phyloP scores from a whole-genome alignment of 2,329 filamentous ascomycete species.

The Penicillium sp. region DNA sequence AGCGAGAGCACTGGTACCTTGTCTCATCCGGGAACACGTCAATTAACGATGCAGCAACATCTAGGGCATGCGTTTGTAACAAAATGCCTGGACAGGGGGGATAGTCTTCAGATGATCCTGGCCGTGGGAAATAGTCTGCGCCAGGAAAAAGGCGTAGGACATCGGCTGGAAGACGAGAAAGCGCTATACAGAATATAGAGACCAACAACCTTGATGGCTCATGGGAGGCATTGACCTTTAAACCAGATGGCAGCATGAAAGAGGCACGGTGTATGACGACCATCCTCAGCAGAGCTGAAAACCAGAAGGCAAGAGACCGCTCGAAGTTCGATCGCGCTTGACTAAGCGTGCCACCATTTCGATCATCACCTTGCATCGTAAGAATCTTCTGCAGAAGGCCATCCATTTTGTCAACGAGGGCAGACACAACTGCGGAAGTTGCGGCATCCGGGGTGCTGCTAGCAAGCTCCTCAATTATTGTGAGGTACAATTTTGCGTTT shows the following conservation, averaged over 20 bases:
- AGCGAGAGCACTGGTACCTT: constrained; percentile 43
- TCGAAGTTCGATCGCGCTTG: constrained; percentile 28
- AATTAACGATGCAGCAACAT: constrained; percentile 46
- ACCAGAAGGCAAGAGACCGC: constrained; percentile 40
- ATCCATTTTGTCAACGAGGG: constrained; percentile 45
- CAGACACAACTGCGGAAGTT: constrained; percentile 29
- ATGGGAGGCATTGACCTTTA: constrained; percentile 27
- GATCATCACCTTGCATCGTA: constrained; percentile 27
- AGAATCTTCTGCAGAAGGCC: constrained; percentile 39
- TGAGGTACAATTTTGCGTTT: constrained; percentile 38
- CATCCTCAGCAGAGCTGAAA: constrained; percentile 43
- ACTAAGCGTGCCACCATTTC: constrained; percentile 8
- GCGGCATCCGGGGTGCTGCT: constrained; percentile 39
- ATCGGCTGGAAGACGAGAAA: constrained; percentile 38
- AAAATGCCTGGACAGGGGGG: constrained; percentile 34
- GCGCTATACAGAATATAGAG: constrained; percentile 42
- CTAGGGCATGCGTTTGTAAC: constrained; percentile 44
- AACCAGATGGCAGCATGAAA: constrained; percentile 28
- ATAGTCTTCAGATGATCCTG: constrained; percentile 21
- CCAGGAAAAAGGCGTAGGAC: constrained; percentile 32
- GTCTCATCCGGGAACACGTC: constrained; percentile 48
- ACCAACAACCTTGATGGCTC: constrained; percentile 41
- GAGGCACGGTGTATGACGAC: constrained; percentile 42
- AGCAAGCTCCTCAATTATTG: constrained; percentile 41
- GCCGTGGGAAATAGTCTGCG: constrained; percentile 32